Conservation (phyloP, 345 rosid species). For the Lenwebbia sp. region DNA sequence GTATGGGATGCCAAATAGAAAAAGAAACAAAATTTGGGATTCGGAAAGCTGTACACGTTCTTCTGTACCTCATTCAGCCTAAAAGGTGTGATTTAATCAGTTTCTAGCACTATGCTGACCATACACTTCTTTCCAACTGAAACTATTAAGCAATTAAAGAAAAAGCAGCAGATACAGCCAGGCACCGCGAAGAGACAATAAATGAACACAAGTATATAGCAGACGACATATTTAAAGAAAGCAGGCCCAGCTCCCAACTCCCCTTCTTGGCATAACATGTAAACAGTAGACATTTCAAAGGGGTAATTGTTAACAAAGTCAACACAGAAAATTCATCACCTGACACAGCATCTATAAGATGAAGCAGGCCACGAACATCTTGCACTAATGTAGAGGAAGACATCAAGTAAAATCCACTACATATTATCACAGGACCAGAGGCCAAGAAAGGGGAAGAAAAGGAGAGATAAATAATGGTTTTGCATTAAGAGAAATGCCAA, state of each 20-base stretch:
- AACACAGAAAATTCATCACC: background rate
- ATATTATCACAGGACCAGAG: background rate
- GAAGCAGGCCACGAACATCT: background rate
- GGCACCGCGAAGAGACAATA: background rate
- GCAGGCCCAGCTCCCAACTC: background rate
- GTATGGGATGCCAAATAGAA: background rate
- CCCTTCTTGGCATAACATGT: background rate
- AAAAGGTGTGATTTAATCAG: background rate
- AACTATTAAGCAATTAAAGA: background rate
- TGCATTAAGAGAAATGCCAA: background rate
- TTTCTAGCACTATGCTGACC: background rate
- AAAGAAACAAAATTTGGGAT: background rate
- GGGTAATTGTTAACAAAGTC: background rate
- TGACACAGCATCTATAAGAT: background rate
- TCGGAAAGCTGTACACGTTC: background rate
- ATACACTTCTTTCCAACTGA: background rate
- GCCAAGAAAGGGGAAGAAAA: background rate
- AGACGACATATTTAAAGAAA: background rate
- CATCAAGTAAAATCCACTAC: background rate
- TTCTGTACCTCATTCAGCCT: background rate
- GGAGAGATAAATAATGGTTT: background rate
- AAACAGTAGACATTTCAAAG: background rate
- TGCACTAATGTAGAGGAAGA: background rate
- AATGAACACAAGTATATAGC: background rate
- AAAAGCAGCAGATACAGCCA: background rate